phyloP scores from a whole-genome alignment of 1,284 basidiomycete species.

The Ceratobasidium sp. region DNA sequence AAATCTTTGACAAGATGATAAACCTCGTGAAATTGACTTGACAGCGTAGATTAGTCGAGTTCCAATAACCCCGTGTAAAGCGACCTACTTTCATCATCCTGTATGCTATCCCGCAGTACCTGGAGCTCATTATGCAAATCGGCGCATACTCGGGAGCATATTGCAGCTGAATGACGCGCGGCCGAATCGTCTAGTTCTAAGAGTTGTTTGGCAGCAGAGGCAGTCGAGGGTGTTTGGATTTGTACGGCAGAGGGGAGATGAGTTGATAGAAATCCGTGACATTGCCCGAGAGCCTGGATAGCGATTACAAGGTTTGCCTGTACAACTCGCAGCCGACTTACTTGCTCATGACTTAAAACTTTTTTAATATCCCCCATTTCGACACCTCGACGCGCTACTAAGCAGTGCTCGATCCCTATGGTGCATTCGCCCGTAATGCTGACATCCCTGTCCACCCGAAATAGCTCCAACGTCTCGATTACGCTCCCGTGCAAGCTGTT shows the following conservation, averaged over 20 bases:
- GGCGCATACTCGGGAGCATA: constrained; percentile 48
- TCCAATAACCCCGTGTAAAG: neutral
- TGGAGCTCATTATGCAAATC: constrained; percentile 46
- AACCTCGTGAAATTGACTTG: constrained; percentile 49
- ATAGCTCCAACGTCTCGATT: constrained; percentile 50
- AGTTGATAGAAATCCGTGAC: constrained; percentile 43
- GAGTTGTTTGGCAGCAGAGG: constrained; percentile 50
- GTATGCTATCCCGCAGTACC: constrained; percentile 46
- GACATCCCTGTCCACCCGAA: constrained; percentile 40
- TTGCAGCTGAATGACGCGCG: constrained; percentile 45
- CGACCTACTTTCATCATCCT: constrained; percentile 49
- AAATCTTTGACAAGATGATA: constrained; percentile 41
- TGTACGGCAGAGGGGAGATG: constrained; percentile 41
- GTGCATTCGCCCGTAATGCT: constrained; percentile 46
- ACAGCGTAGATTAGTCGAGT: neutral
- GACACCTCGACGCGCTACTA: constrained; percentile 47
- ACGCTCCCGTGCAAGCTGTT: constrained; percentile 50
- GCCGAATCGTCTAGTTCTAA: constrained; percentile 35
- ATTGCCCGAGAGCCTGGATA: constrained; percentile 50
- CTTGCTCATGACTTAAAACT: constrained; percentile 50
- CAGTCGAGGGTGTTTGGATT: constrained; percentile 48
- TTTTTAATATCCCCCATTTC: constrained; percentile 42
- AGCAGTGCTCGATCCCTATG: constrained; percentile 48
- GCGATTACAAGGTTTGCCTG: neutral
- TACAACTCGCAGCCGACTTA: constrained; percentile 23